Evolutionary conservation across 208 protist species (phyloP).

Genomic region (Novymonas esmeraldas): DNA sequence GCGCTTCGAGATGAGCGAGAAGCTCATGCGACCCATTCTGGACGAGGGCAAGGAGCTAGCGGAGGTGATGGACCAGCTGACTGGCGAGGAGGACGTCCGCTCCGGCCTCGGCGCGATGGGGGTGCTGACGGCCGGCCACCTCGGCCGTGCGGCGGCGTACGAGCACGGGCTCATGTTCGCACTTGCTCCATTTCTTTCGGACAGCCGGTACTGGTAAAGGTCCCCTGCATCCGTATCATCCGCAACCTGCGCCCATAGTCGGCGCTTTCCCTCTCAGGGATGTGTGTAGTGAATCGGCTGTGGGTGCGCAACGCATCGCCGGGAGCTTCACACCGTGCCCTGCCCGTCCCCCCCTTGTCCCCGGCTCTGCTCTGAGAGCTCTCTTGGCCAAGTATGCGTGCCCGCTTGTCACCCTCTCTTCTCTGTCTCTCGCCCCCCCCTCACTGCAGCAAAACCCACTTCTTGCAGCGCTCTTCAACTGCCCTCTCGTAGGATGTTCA

Average conservation of each 20-base stretch:
- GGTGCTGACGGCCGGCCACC: constrained; percentile 67
- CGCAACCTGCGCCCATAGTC: too few relatives aligned
- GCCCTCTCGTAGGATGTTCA: constrained; percentile 55
- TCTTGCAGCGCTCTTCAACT: neutral
- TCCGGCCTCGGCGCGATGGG: constrained; percentile 84
- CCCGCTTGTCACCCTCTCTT: too few relatives aligned
- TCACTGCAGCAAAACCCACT: too few relatives aligned
- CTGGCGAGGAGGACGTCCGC: constrained; percentile 72
- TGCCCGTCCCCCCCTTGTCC: too few relatives aligned
- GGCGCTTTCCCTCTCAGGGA: too few relatives aligned
- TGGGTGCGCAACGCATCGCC: too few relatives aligned
- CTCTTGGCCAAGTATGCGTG: too few relatives aligned
- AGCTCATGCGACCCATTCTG: constrained; percentile 70
- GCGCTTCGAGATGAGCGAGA: constrained; percentile 79
- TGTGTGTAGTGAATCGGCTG: too few relatives aligned
- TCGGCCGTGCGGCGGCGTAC: constrained; percentile 68
- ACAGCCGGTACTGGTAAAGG: constrained; percentile 73
- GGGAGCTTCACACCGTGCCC: too few relatives aligned
- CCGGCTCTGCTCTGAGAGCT: too few relatives aligned
- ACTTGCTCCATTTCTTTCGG: constrained; percentile 79
- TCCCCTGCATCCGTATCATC: too few relatives aligned
- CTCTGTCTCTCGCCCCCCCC: too few relatives aligned
- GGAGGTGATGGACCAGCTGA: constrained; percentile 80
- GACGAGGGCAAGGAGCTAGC: constrained; percentile 76
- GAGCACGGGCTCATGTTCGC: constrained; percentile 81